Evolutionary conservation across 2,329 filamentous ascomycete species (phyloP), one percentile per base, ranked within the genome.

Genomic region (Fulvia fulva): DNA sequence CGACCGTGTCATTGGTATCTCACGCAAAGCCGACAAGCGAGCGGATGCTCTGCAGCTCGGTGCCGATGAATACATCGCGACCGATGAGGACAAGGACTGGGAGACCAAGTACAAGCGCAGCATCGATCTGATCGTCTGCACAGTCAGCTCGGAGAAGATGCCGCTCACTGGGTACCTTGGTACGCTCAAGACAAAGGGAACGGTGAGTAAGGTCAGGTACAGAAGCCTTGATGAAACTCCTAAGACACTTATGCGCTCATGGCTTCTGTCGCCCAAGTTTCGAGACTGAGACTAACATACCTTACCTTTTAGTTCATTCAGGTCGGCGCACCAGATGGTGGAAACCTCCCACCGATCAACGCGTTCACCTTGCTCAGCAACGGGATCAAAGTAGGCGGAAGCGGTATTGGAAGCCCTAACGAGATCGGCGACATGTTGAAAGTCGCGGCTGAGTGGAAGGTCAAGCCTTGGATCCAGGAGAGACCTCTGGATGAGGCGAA

Each of bases 1-100:
- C 25, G 85, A 89, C 50, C 80, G 81, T 9, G 81, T 86, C 16
- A 83, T 86, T 28, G 86, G 83, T 14, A 82, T 89, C 63, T 86
- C 84, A 5, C 83, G 87, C 63, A 83, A 79, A 0, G 75, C 76
- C 1, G 65, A 71, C 68, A 89, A 89, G 76, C 77, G 75, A 45
- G 78, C 78, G 0, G 85, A 88, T 68, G 83, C 82, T 12, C 73
- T 78, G 64, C 81, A 82, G 62, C 77, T 89, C 54, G 87, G 87
- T 6, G 86, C 86, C 1, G 81, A 81, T 61, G 67, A 66, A 11
- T 83, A 78, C 68, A 83, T 85, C 56, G 80, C 82, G 1, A 85
- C 82, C 1, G 75, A 80, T 74, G 74, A 84, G n/a, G 77, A 87
- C 57, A 70, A 75, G n/a, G 80, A 80, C 62, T 89, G 86, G 86